phyloP scores from a whole-genome alignment of 805 yeast species.

The Ogataea thermomethanolica region DNA sequence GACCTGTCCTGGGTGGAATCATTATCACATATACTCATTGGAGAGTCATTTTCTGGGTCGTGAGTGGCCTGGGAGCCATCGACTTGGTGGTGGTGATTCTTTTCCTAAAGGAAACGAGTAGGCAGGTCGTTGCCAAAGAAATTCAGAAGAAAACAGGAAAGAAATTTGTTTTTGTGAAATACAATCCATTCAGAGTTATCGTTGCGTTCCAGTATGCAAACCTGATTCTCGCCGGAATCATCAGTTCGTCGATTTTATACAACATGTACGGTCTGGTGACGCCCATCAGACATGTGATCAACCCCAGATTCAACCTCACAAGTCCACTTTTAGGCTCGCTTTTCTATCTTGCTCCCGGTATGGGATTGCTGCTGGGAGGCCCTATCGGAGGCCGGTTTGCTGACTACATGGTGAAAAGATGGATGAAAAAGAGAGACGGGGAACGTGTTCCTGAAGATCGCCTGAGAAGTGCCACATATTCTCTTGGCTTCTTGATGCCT shows the following conservation, averaged over 20 bases:
- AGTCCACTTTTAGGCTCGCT: constrained; percentile 49
- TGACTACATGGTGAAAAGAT: constrained; percentile 43
- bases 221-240: constrained; percentile 41
- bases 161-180: constrained; percentile 40
- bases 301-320: constrained; percentile 49
- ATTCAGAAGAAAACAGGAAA: constrained; percentile 29
- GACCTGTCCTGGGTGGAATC: constrained; percentile 52
- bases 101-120: constrained; percentile 46
- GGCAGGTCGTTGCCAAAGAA: constrained; percentile 30
- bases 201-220: constrained; percentile 41
- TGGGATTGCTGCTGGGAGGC: constrained; percentile 50
- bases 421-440: constrained; percentile 40
- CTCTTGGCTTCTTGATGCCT: constrained; percentile 45
- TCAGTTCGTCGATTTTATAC: constrained; percentile 41
- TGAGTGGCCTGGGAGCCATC: constrained; percentile 42
- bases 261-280: constrained; percentile 52
- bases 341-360: constrained; percentile 55
- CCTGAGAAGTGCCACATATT: constrained; percentile 37
- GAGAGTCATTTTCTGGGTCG: constrained; percentile 51
- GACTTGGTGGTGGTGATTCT: constrained; percentile 34
- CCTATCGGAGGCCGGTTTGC: constrained; percentile 52
- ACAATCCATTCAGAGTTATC: constrained; percentile 47
- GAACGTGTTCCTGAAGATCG: constrained; percentile 52
- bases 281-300: constrained; percentile 53
- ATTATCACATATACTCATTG: constrained; percentile 48